These are phyloP conservation scores for Pseudogymnoascus sp. DNA, from an alignment of 2,329 filamentous ascomycete genomes.

Conservation along the genomic window DNA sequence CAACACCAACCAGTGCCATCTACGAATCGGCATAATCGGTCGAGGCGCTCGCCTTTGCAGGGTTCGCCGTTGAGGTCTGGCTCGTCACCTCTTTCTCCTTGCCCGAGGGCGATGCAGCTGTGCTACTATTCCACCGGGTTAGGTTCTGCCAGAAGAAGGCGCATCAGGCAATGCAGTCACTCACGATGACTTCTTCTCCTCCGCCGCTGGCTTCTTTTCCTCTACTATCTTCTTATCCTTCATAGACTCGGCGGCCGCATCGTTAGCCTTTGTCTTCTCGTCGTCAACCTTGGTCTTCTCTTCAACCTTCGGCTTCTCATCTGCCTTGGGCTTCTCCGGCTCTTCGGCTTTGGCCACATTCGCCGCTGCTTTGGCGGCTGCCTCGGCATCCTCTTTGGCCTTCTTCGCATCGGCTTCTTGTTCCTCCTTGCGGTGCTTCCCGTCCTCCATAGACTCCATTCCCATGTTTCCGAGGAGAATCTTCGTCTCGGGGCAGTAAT, in stretches of 20 bases:
- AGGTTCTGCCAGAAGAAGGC: neutral
- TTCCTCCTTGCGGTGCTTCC: constrained; percentile 20
- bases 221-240: neutral
- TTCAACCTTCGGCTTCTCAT: neutral
- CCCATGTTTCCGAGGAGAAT: constrained; percentile 40
- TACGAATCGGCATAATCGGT: neutral
- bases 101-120: neutral
- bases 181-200: neutral
- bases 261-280: neutral
- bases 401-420: neutral
- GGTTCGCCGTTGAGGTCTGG: neutral
- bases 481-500: constrained; percentile 52
- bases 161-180: neutral
- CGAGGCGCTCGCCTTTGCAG: neutral
- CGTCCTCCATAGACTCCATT: constrained; percentile 27
- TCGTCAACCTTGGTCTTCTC: neutral
- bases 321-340: neutral
- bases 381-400: neutral
- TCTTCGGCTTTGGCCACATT: neutral
- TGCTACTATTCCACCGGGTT: constrained; percentile 1
- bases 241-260: neutral
- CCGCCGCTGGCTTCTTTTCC: neutral
- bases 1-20: neutral
- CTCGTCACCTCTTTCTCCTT: neutral
- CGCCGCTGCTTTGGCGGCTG: neutral